These are phyloP conservation scores for Ustilago nuda DNA, from an alignment of 1,284 basidiomycete genomes.

Conservation along the genomic window DNA sequence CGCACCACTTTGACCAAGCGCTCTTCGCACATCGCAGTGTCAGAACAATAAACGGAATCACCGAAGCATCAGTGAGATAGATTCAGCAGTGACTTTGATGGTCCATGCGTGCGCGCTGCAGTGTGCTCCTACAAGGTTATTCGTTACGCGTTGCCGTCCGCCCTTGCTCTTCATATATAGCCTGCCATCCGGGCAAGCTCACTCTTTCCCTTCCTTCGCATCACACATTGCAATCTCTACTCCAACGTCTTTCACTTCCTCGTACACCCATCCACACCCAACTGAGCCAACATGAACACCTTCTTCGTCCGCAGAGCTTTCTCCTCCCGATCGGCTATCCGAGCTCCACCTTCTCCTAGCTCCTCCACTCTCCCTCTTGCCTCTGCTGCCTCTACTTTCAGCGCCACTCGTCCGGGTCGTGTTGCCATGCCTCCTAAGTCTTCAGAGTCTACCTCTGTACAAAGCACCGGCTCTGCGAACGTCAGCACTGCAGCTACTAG, in stretches of 20 bases:
- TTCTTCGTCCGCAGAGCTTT: slow-evolving; percentile 33
- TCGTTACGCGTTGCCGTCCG: background rate
- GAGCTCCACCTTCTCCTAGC: slow-evolving; percentile 40
- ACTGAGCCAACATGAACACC: slow-evolving; percentile 24
- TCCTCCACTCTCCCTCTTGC: slow-evolving; percentile 19
- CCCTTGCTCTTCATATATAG: background rate
- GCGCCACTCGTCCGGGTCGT: slow-evolving; percentile 19
- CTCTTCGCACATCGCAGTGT: background rate
- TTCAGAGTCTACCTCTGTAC: slow-evolving; percentile 15
- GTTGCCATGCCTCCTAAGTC: slow-evolving; percentile 48
- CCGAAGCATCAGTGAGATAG: background rate
- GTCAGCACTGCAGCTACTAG: slow-evolving; percentile 30
- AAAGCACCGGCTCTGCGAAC: slow-evolving; percentile 19
- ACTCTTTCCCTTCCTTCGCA: background rate
- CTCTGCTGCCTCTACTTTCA: slow-evolving; percentile 13
- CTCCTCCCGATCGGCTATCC: slow-evolving; percentile 44
- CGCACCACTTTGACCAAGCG: slow-evolving; percentile 16
- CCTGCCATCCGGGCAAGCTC: background rate
- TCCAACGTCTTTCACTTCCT: background rate
- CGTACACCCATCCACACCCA: background rate
- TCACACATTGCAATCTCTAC: slow-evolving; percentile 4
- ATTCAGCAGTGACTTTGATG: background rate
- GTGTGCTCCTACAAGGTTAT: background rate
- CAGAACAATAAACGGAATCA: background rate
- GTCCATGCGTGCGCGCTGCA: background rate